phyloP scores from a whole-genome alignment of 306 rosid species.

The Delonix regia region DNA sequence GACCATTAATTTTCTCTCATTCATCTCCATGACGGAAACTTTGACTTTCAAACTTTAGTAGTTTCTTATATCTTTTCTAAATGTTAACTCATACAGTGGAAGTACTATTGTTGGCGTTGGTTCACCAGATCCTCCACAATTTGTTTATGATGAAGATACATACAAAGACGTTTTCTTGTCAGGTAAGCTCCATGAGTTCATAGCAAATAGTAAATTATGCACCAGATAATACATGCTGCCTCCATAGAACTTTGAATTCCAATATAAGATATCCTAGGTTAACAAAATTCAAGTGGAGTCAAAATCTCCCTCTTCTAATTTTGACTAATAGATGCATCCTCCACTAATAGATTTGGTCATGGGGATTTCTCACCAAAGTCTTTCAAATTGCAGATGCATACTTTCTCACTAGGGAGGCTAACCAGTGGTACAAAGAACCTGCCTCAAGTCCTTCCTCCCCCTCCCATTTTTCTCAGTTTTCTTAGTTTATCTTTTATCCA shows the following conservation, averaged over 20 bases:
- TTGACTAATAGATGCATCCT: slow-evolving; percentile 1
- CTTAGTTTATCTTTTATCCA: background rate
- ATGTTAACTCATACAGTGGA: slow-evolving; percentile 71
- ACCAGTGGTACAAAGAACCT: slow-evolving; percentile 89
- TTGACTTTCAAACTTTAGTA: slow-evolving; percentile 4
- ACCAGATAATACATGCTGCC: background rate
- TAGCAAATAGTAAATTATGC: background rate
- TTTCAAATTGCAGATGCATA: slow-evolving; percentile 76
- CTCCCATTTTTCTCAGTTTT: slow-evolving; percentile 39
- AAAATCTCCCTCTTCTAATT: background rate
- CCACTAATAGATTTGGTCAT: slow-evolving; percentile 21
- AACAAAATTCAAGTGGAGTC: background rate
- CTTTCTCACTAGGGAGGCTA: slow-evolving; percentile 75
- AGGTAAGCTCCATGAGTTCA: slow-evolving; percentile 53
- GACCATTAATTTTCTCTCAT: background rate
- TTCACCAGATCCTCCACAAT: slow-evolving; percentile 96
- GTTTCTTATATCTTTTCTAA: slow-evolving; percentile 35
- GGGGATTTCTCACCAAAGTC: slow-evolving; percentile 13
- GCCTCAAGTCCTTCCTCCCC: slow-evolving; percentile 56
- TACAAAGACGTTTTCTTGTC: slow-evolving; percentile 81
- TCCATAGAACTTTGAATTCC: background rate
- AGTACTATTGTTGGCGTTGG: slow-evolving; percentile 98
- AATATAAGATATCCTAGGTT: background rate
- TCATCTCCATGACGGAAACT: background rate
- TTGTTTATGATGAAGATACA: slow-evolving; percentile 79